Percentiles rank a stretch among this genome's conserved stretches.
These are phyloP conservation scores for Cytospora piceicola DNA, from an alignment of 2,329 filamentous ascomycete genomes.

Conservation along the genomic window DNA sequence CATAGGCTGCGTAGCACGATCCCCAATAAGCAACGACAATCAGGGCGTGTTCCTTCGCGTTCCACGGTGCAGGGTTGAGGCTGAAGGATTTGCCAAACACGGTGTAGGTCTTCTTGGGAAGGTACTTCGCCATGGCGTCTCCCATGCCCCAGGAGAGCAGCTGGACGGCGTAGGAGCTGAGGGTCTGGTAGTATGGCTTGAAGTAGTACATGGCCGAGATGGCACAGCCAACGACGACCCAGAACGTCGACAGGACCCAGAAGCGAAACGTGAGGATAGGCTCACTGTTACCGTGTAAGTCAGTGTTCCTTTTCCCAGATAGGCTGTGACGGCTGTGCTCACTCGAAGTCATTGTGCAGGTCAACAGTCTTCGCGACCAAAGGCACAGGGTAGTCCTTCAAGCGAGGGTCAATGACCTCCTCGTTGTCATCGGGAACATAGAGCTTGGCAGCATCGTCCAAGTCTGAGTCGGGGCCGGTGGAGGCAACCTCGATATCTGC, in stretches of 20 bases:
- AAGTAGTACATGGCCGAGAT: slow-evolving; percentile 41
- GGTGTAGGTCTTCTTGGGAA: slow-evolving; percentile 35
- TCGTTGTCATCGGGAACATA: slow-evolving; percentile 37
- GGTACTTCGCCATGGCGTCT: slow-evolving; percentile 34
- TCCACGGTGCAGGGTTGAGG: slow-evolving; percentile 41
- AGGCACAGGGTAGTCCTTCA: slow-evolving; percentile 39
- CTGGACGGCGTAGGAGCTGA: slow-evolving; percentile 40
- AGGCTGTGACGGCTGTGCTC: slow-evolving; percentile 2
- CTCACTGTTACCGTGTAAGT: slow-evolving; percentile 31
- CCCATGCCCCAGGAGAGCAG: slow-evolving; percentile 41
- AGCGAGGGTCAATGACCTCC: slow-evolving; percentile 39
- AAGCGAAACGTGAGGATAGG: slow-evolving; percentile 42
- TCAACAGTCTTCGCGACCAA: slow-evolving; percentile 41
- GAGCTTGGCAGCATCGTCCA: slow-evolving; percentile 32
- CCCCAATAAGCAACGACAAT: slow-evolving; percentile 41
- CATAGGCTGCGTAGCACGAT: slow-evolving; percentile 23
- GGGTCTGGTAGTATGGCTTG: slow-evolving; percentile 38
- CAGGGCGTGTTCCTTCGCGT: slow-evolving; percentile 41
- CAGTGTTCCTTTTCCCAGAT: background rate
- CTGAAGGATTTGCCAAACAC: slow-evolving; percentile 39
- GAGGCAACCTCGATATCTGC: slow-evolving; percentile 25
- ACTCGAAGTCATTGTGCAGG: slow-evolving; percentile 39
- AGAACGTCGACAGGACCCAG: slow-evolving; percentile 39
- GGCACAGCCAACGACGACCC: slow-evolving; percentile 38
- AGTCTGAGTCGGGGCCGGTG: slow-evolving; percentile 18